phyloP scores from a whole-genome alignment of 148 eudicot species.

The Rhododendron williamsianum region DNA sequence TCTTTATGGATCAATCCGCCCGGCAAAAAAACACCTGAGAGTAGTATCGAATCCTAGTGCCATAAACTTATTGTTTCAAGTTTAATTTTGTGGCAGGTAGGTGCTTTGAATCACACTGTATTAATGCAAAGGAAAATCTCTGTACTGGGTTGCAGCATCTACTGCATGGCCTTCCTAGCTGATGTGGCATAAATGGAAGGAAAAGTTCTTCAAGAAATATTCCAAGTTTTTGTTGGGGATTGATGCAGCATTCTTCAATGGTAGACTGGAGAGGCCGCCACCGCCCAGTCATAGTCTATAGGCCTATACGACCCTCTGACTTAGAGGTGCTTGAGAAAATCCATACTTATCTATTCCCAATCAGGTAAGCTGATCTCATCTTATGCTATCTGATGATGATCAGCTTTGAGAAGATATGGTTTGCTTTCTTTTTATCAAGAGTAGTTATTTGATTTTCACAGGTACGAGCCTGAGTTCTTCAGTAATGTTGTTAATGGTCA shows the following conservation, averaged over 20 bases:
- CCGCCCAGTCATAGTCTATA: constrained; percentile 59
- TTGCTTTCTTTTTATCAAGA: background rate
- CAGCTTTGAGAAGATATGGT: background rate
- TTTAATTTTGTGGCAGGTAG: background rate
- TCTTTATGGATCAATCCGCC: background rate
- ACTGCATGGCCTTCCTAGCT: constrained; percentile 33
- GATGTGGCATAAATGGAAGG: constrained; percentile 51
- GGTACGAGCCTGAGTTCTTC: constrained; percentile 93
- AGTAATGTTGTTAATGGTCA: constrained; percentile 65
- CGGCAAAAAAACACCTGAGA: background rate
- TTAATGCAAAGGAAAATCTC: constrained; percentile 3
- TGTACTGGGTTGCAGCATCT: constrained; percentile 4
- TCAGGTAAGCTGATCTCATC: constrained; percentile 44
- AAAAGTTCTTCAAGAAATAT: constrained; percentile 11
- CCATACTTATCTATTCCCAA: constrained; percentile 81
- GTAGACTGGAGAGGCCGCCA: constrained; percentile 41
- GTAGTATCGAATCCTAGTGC: background rate
- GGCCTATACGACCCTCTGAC: constrained; percentile 79
- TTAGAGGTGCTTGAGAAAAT: constrained; percentile 53
- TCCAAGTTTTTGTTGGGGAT: constrained; percentile 40
- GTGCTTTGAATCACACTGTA: background rate
- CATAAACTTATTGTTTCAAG: background rate
- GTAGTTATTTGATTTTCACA: constrained; percentile 20
- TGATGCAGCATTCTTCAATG: constrained; percentile 54
- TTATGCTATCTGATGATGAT: constrained; percentile 4